Conservation (phyloP, 108 stramenopile genomes). For the Nannochloropsis salina region DNA sequence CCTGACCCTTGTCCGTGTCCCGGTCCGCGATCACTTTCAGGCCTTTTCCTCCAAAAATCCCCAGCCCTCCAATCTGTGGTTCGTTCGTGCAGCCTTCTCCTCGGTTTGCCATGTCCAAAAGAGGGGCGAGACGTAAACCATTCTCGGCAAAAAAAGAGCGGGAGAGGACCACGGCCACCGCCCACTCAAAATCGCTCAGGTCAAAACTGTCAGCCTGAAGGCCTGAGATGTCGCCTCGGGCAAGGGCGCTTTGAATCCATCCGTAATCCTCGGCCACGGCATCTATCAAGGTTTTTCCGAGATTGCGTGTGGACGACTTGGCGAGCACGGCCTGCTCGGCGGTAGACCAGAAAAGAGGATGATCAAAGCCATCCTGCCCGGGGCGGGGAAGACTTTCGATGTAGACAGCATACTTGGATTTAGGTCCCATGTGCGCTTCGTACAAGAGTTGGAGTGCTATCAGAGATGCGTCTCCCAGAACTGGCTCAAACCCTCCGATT, state of each 20-base stretch:
- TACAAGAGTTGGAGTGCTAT: slow-evolving; percentile 12
- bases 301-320: not conserved
- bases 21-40: not conserved
- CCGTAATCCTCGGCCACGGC: not conserved
- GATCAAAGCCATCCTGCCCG: slow-evolving; percentile 11
- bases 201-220: not conserved
- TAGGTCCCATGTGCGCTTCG: not conserved
- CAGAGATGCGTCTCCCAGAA: not conserved
- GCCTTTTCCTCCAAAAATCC: slow-evolving; percentile 10
- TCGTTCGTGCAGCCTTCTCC: slow-evolving; percentile 10
- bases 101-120: not conserved
- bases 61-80: not conserved
- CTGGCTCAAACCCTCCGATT: not conserved
- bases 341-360: not conserved
- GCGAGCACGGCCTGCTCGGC: not conserved
- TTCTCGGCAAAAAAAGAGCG: not conserved
- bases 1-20: not conserved
- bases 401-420: slow-evolving; percentile 20
- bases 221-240: not conserved
- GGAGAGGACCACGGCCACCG: not conserved
- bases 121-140: slow-evolving; percentile 13
- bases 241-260: not conserved
- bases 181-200: not conserved
- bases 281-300: not conserved
- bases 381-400: not conserved